Evolutionary conservation across 1,284 basidiomycete genomes (phyloP), one percentile per base, ranked within the genome.

Genomic region (Cryptococcus sp.): DNA sequence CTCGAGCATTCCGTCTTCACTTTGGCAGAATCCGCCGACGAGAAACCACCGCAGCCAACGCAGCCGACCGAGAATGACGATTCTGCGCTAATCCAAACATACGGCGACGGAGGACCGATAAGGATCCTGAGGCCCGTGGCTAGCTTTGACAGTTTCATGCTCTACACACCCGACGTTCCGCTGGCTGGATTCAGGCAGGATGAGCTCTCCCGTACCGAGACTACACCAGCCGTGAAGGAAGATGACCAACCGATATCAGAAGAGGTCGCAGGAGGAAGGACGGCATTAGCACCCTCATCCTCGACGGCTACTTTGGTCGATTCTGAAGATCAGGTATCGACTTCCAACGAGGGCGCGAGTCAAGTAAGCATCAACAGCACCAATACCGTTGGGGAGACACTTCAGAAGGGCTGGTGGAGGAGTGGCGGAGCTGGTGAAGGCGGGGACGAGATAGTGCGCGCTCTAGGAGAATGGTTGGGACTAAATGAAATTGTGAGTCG

Each of bases 361-460:
- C 7, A 48, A 23, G 39, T n/a, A 15, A 22, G 16, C 30, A 27
- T 20, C 19, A 25, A 19, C 40, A 35, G 43, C 51, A 3, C 43
- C 22, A 15, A 39, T 13, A 11, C 17, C 23, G 17, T 13, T 40
- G 4, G 46, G 41, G 6, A 42, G 52, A 56, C 57, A 10, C 58
- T 58, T n/a, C 63, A 61, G 27, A 45, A 66, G 20, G 66, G 67
- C 7, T 75, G 73, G 74, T 77, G 75, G 75, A 64, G 70, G 16
- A 49, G 48, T 13, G 74, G 72, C 15, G 75, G 73, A 7, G 70
- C 65, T 1, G 75, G 74, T 13, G 75, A 77, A 58, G 75, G 75
- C 19, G 74, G 74, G 3, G 74, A 76, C 58, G 75, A 76, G 59
- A 67, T 76, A 35, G 71, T 77, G n/a, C 55, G 74, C 40, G 69